A percentile compares a stretch with the other conserved stretches of the same genome.
phyloP scores from a whole-genome alignment of 192 early-diverging fungal species.

The Coemansia sp. region DNA sequence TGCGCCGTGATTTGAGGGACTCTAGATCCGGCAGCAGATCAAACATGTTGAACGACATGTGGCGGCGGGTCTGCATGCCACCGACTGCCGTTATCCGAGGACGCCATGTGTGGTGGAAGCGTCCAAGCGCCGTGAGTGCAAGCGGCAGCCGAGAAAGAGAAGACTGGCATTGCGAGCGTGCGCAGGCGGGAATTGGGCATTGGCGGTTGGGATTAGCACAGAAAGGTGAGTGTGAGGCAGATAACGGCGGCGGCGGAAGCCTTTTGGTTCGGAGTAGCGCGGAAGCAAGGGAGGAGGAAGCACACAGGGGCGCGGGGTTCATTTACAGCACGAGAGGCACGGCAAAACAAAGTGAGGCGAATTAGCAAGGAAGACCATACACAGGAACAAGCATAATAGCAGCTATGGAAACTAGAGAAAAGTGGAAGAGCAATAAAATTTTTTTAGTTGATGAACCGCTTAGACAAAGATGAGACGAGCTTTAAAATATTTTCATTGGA shows the following conservation, averaged over 20 bases:
- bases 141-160: too few relatives aligned
- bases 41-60: slow-evolving; percentile 48
- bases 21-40: slow-evolving; percentile 50
- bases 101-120: not conserved
- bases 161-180: not conserved
- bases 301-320: slow-evolving; percentile 3
- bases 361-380: not conserved
- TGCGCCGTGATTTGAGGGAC: slow-evolving; percentile 29
- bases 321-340: slow-evolving; percentile 1
- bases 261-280: slow-evolving; percentile 6
- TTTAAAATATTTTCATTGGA: too few relatives aligned
- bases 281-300: not conserved
- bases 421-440: not conserved
- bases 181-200: not conserved
- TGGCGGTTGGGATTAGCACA: not conserved
- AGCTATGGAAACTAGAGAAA: not conserved
- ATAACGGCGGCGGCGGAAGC: not conserved
- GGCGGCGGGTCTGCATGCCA: not conserved
- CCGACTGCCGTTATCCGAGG: not conserved
- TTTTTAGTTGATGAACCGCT: too few relatives aligned
- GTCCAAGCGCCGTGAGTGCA: too few relatives aligned
- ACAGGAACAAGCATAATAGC: not conserved
- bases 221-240: not conserved
- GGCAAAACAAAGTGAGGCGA: not conserved
- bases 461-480: too few relatives aligned